A percentile compares a stretch with the other conserved stretches of the same genome.
phyloP scores from a whole-genome alignment of 2,329 filamentous ascomycete species.

The Aspergillus fumigatiaffinis region DNA sequence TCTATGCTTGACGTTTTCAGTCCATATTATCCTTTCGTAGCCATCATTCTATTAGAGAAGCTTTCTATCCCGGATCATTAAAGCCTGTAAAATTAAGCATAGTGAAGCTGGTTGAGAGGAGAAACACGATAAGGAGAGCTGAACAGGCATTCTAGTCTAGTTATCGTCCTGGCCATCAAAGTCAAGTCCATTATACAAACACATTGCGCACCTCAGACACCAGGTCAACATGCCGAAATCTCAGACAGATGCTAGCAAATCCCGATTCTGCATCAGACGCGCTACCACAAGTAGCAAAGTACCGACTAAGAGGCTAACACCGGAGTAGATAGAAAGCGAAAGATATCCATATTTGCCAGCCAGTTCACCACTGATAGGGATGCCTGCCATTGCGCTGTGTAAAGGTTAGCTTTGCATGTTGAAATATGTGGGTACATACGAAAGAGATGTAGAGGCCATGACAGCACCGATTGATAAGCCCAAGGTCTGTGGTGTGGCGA shows the following conservation, averaged over 20 bases:
- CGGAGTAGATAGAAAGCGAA: slow-evolving; percentile 38
- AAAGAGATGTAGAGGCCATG: slow-evolving; percentile 41
- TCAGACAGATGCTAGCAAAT: slow-evolving; percentile 12
- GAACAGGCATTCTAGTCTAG: too few relatives aligned
- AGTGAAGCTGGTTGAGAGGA: too few relatives aligned
- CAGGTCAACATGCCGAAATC: neutral
- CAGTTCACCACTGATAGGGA: slow-evolving; percentile 42
- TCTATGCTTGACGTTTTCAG: too few relatives aligned
- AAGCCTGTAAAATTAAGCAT: too few relatives aligned
- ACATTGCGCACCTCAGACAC: neutral
- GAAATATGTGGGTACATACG: slow-evolving; percentile 29
- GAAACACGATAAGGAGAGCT: too few relatives aligned
- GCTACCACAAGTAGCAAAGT: slow-evolving; percentile 22
- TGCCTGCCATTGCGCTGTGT: slow-evolving; percentile 37
- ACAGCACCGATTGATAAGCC: slow-evolving; percentile 43
- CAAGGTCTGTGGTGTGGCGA: slow-evolving; percentile 37
- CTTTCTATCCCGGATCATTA: too few relatives aligned
- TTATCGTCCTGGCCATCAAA: too few relatives aligned
- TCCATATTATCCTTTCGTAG: too few relatives aligned
- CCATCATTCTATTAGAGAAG: too few relatives aligned
- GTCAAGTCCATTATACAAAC: neutral
- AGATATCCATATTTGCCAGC: slow-evolving; percentile 39
- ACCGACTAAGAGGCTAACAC: slow-evolving; percentile 30
- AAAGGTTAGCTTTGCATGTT: neutral
- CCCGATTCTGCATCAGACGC: slow-evolving; percentile 14